Conservation (phyloP, 192 early-diverging fungal genomes). For the Linnemannia schmuckeri region DNA sequence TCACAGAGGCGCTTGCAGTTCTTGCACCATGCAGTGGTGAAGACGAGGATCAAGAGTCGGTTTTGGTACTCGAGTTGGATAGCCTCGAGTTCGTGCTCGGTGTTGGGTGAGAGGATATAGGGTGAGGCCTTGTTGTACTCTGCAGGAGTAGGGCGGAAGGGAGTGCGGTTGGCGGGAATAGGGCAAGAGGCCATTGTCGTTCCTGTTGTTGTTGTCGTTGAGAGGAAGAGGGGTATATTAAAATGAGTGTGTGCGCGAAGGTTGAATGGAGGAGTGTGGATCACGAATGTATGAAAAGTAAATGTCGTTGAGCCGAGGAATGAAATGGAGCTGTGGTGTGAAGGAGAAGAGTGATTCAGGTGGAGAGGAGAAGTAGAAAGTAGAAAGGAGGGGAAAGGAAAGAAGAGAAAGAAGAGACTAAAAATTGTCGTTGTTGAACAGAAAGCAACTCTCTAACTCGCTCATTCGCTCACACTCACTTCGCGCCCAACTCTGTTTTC, state of each 20-base stretch:
- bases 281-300: no score
- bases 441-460: neutral
- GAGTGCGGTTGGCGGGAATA: neutral
- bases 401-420: neutral
- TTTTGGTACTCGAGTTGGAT: conserved; percentile 32
- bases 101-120: conserved; percentile 47
- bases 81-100: conserved; percentile 38
- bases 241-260: neutral
- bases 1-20: conserved; percentile 52
- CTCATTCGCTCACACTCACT: neutral
- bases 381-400: neutral
- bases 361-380: neutral
- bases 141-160: neutral
- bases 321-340: neutral
- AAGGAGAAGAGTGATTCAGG: neutral
- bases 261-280: neutral
- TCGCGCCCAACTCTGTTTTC: neutral
- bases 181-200: neutral
- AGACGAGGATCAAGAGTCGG: conserved; percentile 39
- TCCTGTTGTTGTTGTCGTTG: neutral
- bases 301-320: no score
- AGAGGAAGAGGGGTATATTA: neutral
- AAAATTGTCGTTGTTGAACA: neutral
- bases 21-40: conserved; percentile 54
- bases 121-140: conserved; percentile 30